Conservation (phyloP, 345 rosid genomes). For the Lepidium didymum region DNA sequence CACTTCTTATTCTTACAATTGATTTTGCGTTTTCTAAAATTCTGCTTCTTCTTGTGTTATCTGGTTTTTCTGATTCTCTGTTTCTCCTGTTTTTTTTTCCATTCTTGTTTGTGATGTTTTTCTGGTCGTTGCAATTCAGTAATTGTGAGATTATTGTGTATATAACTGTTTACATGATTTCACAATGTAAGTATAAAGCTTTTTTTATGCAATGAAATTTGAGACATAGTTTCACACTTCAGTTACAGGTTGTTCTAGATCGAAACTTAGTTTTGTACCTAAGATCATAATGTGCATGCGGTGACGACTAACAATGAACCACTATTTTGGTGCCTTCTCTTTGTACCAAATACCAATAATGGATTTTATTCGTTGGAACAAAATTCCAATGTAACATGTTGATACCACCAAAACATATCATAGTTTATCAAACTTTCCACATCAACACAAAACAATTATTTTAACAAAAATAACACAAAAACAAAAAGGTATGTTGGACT, state of each 20-base stretch:
- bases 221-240: not conserved
- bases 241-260: not conserved
- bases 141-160: constrained; percentile 14
- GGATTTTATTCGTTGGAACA: constrained; percentile 11
- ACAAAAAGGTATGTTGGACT: no score
- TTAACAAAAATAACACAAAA: not conserved
- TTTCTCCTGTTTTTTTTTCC: not conserved
- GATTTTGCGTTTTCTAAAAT: not conserved
- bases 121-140: not conserved
- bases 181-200: constrained; percentile 10
- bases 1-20: constrained; percentile 29
- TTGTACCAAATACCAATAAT: constrained; percentile 13
- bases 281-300: not conserved
- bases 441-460: no score
- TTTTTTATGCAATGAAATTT: not conserved
- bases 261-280: not conserved
- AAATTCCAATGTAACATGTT: not conserved
- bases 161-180: constrained; percentile 3
- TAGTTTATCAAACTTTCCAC: no score
- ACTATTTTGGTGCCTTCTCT: constrained; percentile 1
- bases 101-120: not conserved
- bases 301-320: not conserved
- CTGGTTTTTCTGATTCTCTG: constrained; percentile 5
- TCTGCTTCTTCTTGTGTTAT: not conserved
- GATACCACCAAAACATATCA: not conserved